Evolutionary conservation across 2,329 filamentous ascomycete genomes (phyloP).

Genomic region (Clarireedia homoeocarpa): DNA sequence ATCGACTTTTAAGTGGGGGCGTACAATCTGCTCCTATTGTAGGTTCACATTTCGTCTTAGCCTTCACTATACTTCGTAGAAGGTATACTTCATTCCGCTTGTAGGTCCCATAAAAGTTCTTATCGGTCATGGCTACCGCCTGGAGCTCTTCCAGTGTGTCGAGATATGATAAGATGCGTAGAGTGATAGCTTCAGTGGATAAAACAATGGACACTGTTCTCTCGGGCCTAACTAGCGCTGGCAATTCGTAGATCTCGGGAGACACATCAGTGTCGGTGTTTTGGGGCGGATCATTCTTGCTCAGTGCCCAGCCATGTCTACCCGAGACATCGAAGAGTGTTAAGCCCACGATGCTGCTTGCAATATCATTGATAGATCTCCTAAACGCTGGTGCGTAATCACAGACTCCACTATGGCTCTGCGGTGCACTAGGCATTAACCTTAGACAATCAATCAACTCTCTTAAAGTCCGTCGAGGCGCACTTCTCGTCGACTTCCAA

Average conservation of each 20-base stretch:
- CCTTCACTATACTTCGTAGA: conserved; percentile 25
- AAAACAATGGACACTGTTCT: conserved; percentile 7
- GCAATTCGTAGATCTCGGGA: conserved; percentile 9
- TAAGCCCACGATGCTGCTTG: conserved; percentile 42
- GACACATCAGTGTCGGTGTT: neutral
- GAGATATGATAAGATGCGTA: conserved; percentile 35
- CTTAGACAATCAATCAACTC: conserved; percentile 39
- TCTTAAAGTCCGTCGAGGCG: conserved; percentile 35
- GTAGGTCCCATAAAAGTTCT: conserved; percentile 38
- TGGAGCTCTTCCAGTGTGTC: conserved; percentile 37
- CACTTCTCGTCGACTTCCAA: conserved; percentile 27
- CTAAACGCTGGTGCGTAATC: conserved; percentile 43
- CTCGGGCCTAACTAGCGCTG: conserved; percentile 2
- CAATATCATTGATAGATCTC: conserved; percentile 41
- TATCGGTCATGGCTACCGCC: conserved; percentile 35
- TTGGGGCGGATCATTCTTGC: conserved; percentile 28
- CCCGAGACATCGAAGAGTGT: conserved; percentile 43
- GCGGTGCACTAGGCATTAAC: conserved; percentile 37
- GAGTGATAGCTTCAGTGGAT: conserved; percentile 27
- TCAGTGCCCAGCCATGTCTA: conserved; percentile 41
- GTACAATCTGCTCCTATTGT: conserved; percentile 8
- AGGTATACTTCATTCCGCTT: conserved; percentile 37
- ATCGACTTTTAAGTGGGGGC: neutral
- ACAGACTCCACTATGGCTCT: conserved; percentile 38
- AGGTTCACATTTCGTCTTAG: conserved; percentile 12